Conservation (phyloP, 495 filamentous ascomycete genomes). For the Podospora pseudoanserina region DNA sequence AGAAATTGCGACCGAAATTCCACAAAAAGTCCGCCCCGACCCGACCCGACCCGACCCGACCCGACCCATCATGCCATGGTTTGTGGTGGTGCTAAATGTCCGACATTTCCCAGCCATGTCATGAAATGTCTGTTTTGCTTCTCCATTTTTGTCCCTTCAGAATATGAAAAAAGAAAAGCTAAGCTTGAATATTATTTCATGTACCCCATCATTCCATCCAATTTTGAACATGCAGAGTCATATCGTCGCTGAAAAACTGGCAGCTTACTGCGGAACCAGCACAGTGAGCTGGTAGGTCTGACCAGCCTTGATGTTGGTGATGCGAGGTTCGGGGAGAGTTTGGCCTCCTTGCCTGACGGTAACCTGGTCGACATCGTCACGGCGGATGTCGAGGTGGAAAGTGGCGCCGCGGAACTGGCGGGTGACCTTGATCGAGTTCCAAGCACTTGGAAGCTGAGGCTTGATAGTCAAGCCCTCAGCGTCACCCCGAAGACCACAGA, state of each 20-base stretch:
- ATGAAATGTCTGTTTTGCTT: no score
- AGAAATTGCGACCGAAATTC: neutral
- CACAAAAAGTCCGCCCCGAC: no score
- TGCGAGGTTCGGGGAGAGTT: conserved; percentile 35
- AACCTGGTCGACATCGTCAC: conserved; percentile 42
- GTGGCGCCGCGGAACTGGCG: conserved; percentile 50
- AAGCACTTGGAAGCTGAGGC: conserved; percentile 49
- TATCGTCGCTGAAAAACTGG: neutral
- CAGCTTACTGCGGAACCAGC: conserved; percentile 31
- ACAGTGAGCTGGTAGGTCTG: conserved; percentile 43
- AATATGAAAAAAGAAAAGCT: no score
- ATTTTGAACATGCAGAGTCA: neutral
- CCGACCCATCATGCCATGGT: no score
- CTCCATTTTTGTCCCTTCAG: no score
- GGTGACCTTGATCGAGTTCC: conserved; percentile 47
- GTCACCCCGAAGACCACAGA: conserved; percentile 52
- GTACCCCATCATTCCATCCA: neutral
- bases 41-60: no score
- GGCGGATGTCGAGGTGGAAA: conserved; percentile 45
- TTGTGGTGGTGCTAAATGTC: no score
- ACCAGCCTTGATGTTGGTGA: conserved; percentile 39
- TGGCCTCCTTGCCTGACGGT: conserved; percentile 35
- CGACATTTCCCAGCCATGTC: no score
- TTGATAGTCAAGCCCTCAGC: conserved; percentile 42
- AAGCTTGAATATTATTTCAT: neutral